A percentile compares a stretch with the other conserved stretches of the same genome.
phyloP scores from a whole-genome alignment of 2,329 filamentous ascomycete species.

The Clonostachys rhizophaga region DNA sequence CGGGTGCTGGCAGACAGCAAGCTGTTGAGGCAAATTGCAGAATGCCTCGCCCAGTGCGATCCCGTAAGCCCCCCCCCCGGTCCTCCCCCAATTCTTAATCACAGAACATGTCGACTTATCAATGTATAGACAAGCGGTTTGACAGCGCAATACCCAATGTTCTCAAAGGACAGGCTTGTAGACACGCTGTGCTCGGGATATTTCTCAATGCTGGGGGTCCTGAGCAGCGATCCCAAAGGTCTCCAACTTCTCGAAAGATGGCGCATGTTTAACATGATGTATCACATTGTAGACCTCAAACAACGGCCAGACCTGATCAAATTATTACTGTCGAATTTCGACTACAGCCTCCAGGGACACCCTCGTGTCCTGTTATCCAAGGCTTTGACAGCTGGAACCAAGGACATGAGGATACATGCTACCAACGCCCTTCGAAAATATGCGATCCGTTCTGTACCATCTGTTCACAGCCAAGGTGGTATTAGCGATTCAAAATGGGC shows the following conservation, averaged over 20 bases:
- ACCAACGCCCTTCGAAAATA: slow-evolving; percentile 87
- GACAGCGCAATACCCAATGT: slow-evolving; percentile 82
- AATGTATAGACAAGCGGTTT: slow-evolving; percentile 56
- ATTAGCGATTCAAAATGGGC: slow-evolving; percentile 85
- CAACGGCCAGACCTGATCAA: slow-evolving; percentile 90
- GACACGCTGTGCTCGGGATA: slow-evolving; percentile 91
- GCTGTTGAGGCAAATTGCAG: slow-evolving; percentile 85
- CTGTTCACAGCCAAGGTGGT: slow-evolving; percentile 26
- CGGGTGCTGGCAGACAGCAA: slow-evolving; percentile 90
- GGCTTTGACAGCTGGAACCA: slow-evolving; percentile 84
- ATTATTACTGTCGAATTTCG: slow-evolving; percentile 82
- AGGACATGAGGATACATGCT: slow-evolving; percentile 85
- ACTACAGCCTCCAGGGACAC: slow-evolving; percentile 85
- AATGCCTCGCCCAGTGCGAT: slow-evolving; percentile 93
- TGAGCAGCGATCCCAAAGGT: slow-evolving; percentile 79
- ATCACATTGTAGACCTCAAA: slow-evolving; percentile 90
- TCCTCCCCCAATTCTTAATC: slow-evolving; percentile 1
- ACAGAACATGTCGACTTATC: not conserved
- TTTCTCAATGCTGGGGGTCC: slow-evolving; percentile 83
- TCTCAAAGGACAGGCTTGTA: slow-evolving; percentile 76
- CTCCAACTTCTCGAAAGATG: slow-evolving; percentile 89
- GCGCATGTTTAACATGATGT: slow-evolving; percentile 99
- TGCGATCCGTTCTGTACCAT: slow-evolving; percentile 49
- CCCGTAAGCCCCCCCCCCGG: slow-evolving; percentile 48
- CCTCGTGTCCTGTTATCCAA: slow-evolving; percentile 91